Base-by-base conservation (phyloP, 2,329 filamentous ascomycete genomes). In the Xylaria sp. region DNA sequence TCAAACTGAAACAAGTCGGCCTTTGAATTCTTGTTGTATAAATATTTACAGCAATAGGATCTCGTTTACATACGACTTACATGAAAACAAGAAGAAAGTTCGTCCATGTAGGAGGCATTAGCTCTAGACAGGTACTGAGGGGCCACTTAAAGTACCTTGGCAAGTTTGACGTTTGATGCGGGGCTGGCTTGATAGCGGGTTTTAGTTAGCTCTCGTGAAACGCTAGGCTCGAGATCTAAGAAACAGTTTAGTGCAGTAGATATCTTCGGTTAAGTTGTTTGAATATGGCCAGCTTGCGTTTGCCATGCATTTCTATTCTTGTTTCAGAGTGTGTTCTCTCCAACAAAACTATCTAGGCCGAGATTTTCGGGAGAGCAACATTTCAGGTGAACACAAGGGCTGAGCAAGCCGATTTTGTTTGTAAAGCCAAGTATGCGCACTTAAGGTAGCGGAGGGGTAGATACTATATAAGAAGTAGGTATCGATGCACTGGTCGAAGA, bases 151-250 rank as follows among this genome's bases (percentile, higher is more conserved):
- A 18, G 41, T n/a, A n/a, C 41, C 23, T 52, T 32, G 12, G 10
- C 23, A 23, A 32, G 23, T 25, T 28, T 52, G 41, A 18, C 34
- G 51, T 37, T 54, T 37, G 51, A 34, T 58, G 46, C 59, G 52
- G 65, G 52, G 65, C 65, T 56, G 18, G 23, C 20, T 25, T 54
- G 55, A 37, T 61, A 62, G 41, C 39, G 48, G 57, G 20, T 50
- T 50, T 44, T 37, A 32, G 32, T 18, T 20, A 48, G 51, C 28
- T 23, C 41, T 51, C 57, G 57, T 56, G 50, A 48, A 62, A 56
- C 64, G 5, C 48, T 60, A 25, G 56, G 64, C 57, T 56, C 46
- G 28, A 48, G 61, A 46, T 13, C 25, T 37, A 52, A 46, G 23
- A 48, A 48, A 18, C 18, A 28, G 25, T 28, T 4, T 52, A 52